Conservation (phyloP, 2,329 filamentous ascomycete genomes). For the Pseudocercospora vitis region DNA sequence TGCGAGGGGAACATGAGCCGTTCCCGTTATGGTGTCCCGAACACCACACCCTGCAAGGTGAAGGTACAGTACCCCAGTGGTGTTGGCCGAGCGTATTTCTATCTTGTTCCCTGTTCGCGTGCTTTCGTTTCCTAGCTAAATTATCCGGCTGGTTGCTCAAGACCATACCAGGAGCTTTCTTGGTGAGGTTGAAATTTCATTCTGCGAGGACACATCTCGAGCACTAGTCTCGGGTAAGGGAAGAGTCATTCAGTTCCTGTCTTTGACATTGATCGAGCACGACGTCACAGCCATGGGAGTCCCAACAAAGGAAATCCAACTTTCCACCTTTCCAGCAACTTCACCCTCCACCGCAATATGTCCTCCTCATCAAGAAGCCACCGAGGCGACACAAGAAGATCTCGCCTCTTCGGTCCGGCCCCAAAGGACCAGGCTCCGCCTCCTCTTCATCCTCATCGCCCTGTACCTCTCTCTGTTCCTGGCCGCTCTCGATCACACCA, state of each 20-base stretch:
- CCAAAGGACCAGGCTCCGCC: conserved; percentile 33
- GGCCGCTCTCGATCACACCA: conserved; percentile 53
- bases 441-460: conserved; percentile 22
- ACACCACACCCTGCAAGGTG: neutral
- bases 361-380: neutral
- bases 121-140: too few relatives aligned
- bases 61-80: neutral
- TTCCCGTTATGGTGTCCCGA: neutral
- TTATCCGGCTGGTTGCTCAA: too few relatives aligned
- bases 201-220: too few relatives aligned
- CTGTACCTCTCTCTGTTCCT: conserved; percentile 39
- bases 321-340: neutral
- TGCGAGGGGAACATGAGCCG: neutral
- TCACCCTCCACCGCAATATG: neutral
- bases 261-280: too few relatives aligned
- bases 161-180: too few relatives aligned
- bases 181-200: too few relatives aligned
- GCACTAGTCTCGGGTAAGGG: too few relatives aligned
- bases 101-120: too few relatives aligned
- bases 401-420: neutral
- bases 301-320: neutral
- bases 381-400: neutral
- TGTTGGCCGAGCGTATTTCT: too few relatives aligned
- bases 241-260: too few relatives aligned
- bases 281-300: neutral